A percentile compares a stretch with the other conserved stretches of the same genome.
Evolutionary conservation across 441 rosid genomes (phyloP).

Genomic region (Mallotus japonicus): DNA sequence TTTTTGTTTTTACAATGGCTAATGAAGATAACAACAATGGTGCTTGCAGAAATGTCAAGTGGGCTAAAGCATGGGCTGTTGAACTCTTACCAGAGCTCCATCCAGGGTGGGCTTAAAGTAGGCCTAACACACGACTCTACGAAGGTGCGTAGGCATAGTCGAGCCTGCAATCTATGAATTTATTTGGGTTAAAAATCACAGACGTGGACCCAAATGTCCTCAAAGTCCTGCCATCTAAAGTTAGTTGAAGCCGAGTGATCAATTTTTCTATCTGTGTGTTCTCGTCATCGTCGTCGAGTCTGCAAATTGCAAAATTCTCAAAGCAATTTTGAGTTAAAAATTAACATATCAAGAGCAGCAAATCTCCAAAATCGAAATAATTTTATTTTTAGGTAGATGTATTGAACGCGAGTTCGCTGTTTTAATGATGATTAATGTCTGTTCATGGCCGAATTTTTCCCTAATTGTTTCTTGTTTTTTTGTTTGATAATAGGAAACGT

Average conservation of each 20-base stretch:
- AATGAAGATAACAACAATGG: too few species aligned
- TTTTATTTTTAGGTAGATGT: background rate
- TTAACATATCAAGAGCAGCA: background rate
- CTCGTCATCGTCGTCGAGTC: background rate
- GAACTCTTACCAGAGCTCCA: too few species aligned
- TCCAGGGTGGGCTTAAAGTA: too few species aligned
- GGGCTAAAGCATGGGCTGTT: too few species aligned
- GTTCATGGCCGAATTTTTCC: background rate
- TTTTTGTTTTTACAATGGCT: too few species aligned
- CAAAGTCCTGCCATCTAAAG: conserved; percentile 5
- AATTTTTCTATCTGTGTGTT: background rate
- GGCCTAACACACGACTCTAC: too few species aligned
- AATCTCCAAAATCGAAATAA: background rate
- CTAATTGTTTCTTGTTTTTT: too few species aligned
- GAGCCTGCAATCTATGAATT: too few species aligned
- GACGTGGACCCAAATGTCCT: conserved; percentile 5
- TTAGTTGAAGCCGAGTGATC: conserved; percentile 3
- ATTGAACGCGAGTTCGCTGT: background rate
- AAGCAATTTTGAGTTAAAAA: background rate
- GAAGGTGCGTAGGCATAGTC: too few species aligned
- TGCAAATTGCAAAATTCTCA: conserved; percentile 3
- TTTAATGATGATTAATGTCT: background rate
- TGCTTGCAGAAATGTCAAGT: too few species aligned
- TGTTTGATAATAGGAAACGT: conserved; percentile 10
- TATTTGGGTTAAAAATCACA: background rate